Base-by-base conservation (phyloP, 2,329 filamentous ascomycete genomes). In the Cucurbitaria berberidis region DNA sequence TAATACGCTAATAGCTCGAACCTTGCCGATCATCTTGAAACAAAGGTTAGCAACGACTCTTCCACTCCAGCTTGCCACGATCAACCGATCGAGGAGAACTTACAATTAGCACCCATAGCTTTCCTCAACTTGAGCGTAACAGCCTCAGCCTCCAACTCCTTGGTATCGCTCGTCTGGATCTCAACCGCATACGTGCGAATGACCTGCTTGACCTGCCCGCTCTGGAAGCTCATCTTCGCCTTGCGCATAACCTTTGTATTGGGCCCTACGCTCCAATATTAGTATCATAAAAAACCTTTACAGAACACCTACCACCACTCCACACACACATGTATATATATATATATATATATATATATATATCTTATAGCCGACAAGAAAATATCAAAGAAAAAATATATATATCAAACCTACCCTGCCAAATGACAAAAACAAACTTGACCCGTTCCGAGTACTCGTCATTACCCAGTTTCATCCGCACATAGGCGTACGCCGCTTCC, bases 31-130 rank as follows among this genome's bases (percentile, higher is more conserved):
- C 61, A 48, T 64, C 61, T 64, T 30, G 21, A 8, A n/a, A 36
- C 19, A 6, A n/a, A n/a, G n/a, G 24, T 57, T 21, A 58, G 52
- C 19, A 42, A 16, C 16, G 18, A 26, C 40, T 29, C 5, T 5
- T 2, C 26, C 5, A n/a, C n/a, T n/a, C n/a, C n/a, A n/a, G n/a
- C n/a, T n/a, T n/a, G n/a, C n/a, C n/a, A n/a, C n/a, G n/a, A n/a
- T 29, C 36, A 34, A 19, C 21, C 13, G 15, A 16, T 39, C 5
- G 2, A 39, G n/a, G 3, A 2, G 30, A 16, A 67, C 69, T 89
- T 87, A 80, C 89, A 90, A 74, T 89, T 87, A 15, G 87, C 87
- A 27, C 87, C 87, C 49, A 87, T 87, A 3, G 84, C 86, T 77
- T 84, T 87, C 72, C 87, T 78, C 74, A 89, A 74, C 67, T 82